A percentile compares a stretch with the other conserved stretches of the same genome.
Evolutionary conservation across 177 flowering plant species (phyloP).

Genomic region (Vitis hybrid): DNA sequence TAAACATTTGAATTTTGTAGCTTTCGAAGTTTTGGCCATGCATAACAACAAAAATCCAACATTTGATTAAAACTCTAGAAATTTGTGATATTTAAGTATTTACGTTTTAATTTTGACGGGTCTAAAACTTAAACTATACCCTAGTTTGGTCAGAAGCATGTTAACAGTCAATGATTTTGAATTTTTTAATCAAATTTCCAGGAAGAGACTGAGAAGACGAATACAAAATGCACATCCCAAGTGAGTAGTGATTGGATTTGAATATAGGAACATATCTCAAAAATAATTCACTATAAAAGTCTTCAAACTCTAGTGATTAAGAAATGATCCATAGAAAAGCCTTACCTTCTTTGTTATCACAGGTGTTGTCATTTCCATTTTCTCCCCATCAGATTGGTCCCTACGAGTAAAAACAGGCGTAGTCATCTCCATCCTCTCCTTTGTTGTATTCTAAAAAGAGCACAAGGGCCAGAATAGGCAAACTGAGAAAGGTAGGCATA

Average conservation of each 20-base stretch:
- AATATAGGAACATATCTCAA: neutral
- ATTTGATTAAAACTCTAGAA: neutral
- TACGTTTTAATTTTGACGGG: too few relatives aligned
- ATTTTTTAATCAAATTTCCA: too few relatives aligned
- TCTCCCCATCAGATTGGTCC: slow-evolving; percentile 60
- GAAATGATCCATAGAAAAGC: neutral
- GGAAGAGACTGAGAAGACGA: neutral
- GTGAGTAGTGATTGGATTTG: neutral
- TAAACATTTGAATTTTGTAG: neutral
- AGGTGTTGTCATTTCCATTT: slow-evolving; percentile 95
- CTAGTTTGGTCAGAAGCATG: too few relatives aligned
- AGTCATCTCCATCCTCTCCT: slow-evolving; percentile 90
- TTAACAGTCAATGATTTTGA: too few relatives aligned
- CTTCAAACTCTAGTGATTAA: neutral
- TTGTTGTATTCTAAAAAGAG: slow-evolving; percentile 50
- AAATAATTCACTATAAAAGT: neutral
- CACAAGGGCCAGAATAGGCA: slow-evolving; percentile 4
- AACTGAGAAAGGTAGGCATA: neutral
- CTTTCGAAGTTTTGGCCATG: neutral
- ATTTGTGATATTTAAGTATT: too few relatives aligned
- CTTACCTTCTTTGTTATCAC: slow-evolving; percentile 75
- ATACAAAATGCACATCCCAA: slow-evolving; percentile 5
- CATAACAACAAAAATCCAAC: neutral
- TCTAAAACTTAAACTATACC: neutral
- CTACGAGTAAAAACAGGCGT: slow-evolving; percentile 79